phyloP scores from a whole-genome alignment of 2,329 filamentous ascomycete species.

The Beauveria varroae region DNA sequence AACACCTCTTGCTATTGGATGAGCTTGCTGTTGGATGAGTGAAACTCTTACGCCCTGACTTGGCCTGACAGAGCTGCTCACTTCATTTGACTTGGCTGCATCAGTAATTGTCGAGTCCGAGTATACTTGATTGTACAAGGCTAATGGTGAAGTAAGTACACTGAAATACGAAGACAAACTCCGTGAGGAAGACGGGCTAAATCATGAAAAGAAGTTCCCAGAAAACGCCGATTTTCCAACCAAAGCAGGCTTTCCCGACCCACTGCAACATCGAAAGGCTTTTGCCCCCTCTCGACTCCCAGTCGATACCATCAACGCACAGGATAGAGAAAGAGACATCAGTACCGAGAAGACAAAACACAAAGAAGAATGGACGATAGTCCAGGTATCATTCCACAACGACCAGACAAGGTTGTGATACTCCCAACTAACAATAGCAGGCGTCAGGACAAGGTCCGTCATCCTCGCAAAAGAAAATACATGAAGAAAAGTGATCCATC shows the following conservation, averaged over 20 bases:
- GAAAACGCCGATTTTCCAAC: too few relatives aligned
- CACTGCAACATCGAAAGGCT: neutral
- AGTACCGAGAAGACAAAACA: neutral
- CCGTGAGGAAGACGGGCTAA: too few relatives aligned
- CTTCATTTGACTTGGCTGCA: neutral
- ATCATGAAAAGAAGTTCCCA: too few relatives aligned
- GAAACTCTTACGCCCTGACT: neutral
- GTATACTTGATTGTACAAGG: neutral
- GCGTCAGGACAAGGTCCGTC: neutral
- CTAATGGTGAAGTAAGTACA: neutral
- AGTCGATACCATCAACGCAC: neutral
- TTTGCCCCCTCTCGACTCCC: neutral
- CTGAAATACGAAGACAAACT: neutral
- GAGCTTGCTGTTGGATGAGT: neutral
- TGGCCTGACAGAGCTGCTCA: neutral
- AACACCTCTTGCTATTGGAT: neutral
- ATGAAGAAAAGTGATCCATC: conserved; percentile 1
- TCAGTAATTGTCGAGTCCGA: neutral
- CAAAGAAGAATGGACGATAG: conserved; percentile 1
- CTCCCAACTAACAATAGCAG: neutral
- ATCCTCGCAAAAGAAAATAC: neutral
- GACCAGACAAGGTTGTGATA: neutral
- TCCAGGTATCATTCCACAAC: conserved; percentile 9
- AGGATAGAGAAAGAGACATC: neutral
- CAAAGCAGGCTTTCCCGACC: neutral